phyloP scores from a whole-genome alignment of 176 grass and related monocot species.

The Triticum urartu region DNA sequence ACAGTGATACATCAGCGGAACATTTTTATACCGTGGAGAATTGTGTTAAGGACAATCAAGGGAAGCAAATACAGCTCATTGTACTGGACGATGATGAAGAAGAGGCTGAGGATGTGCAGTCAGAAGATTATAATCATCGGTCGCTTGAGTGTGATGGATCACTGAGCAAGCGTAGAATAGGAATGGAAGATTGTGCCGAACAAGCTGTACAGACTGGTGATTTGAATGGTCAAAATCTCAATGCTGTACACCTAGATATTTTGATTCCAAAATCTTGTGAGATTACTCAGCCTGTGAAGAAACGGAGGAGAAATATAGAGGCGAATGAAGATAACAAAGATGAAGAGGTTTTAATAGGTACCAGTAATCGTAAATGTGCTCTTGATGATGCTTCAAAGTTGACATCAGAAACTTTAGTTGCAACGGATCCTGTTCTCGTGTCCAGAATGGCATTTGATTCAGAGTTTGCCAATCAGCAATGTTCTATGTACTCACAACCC shows the following conservation, averaged over 20 bases:
- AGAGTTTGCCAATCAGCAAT: not conserved
- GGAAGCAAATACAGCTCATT: constrained; percentile 10
- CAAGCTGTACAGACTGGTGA: constrained; percentile 8
- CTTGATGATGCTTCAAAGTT: constrained; percentile 14
- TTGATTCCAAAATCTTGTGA: not conserved
- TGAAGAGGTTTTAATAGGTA: constrained; percentile 5
- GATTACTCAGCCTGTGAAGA: constrained; percentile 14
- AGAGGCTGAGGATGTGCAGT: constrained; percentile 7
- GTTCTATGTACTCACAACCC: constrained; percentile 16
- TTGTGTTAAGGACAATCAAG: constrained; percentile 14
- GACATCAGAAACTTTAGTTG: not conserved
- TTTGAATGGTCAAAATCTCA: constrained; percentile 11
- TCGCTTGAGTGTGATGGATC: constrained; percentile 17
- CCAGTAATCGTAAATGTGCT: not conserved
- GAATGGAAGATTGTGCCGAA: not conserved
- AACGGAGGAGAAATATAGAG: constrained; percentile 28
- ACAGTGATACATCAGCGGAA: not conserved
- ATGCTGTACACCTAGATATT: not conserved
- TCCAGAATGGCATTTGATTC: constrained; percentile 2
- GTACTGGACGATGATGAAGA: not conserved
- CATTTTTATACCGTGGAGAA: constrained; percentile 4
- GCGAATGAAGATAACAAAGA: constrained; percentile 23
- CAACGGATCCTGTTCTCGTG: not conserved
- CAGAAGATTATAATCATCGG: not conserved
- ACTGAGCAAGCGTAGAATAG: not conserved